Evolutionary conservation across 306 rosid species (phyloP).

Genomic region (Cucurbita ficifolia): DNA sequence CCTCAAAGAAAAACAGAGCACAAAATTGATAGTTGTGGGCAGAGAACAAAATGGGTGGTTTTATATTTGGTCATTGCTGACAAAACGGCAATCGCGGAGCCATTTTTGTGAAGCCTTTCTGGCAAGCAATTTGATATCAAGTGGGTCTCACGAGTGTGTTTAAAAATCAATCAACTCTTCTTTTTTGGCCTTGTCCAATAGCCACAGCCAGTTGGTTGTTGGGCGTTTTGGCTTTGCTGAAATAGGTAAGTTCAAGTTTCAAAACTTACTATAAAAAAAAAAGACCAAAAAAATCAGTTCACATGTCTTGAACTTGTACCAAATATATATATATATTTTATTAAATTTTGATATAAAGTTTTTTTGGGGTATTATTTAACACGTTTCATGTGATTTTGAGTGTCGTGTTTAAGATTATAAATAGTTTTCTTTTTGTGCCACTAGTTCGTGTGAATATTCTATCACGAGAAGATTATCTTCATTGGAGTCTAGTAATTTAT

Average conservation of each 20-base stretch:
- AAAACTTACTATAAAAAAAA: not conserved
- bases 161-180: not conserved
- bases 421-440: too few relatives aligned
- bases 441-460: too few relatives aligned
- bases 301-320: not conserved
- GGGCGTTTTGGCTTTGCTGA: not conserved
- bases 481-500: too few relatives aligned
- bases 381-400: not conserved
- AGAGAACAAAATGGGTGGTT: not conserved
- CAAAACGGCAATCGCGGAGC: slow-evolving; percentile 5
- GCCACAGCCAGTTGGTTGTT: not conserved
- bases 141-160: not conserved
- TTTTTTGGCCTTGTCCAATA: not conserved
- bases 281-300: not conserved
- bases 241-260: not conserved
- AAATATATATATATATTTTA: not conserved
- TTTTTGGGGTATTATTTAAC: not conserved
- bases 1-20: not conserved
- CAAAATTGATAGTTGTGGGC: not conserved
- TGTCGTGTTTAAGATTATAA: too few relatives aligned
- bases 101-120: not conserved
- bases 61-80: not conserved
- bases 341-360: not conserved
- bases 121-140: not conserved
- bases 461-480: too few relatives aligned